Conservation (phyloP, 1,284 basidiomycete genomes). For the Athelia psychrophila region DNA sequence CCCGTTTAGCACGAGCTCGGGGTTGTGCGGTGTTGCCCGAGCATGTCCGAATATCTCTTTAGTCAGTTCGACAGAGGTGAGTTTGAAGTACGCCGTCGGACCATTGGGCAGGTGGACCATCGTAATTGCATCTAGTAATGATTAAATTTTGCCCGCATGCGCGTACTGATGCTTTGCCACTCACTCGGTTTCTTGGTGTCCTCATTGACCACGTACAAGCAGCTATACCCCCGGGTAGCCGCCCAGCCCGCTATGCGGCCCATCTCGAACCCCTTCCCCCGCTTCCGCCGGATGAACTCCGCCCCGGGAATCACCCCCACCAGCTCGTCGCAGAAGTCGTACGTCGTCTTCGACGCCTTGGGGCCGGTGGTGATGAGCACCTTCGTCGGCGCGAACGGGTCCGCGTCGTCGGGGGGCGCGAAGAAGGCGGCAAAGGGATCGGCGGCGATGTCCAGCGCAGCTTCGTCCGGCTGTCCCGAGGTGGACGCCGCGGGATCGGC, state of each 20-base stretch:
- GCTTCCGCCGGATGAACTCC: slow-evolving; percentile 88
- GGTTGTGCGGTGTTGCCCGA: slow-evolving; percentile 88
- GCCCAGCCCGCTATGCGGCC: slow-evolving; percentile 95
- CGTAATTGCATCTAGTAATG: slow-evolving; percentile 80
- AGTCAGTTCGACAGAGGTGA: slow-evolving; percentile 86
- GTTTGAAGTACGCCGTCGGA: slow-evolving; percentile 95
- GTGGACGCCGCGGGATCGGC: slow-evolving; percentile 44
- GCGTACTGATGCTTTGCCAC: slow-evolving; percentile 28
- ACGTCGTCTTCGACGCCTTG: slow-evolving; percentile 82
- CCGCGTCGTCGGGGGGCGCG: slow-evolving; percentile 43
- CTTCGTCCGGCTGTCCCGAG: slow-evolving; percentile 47
- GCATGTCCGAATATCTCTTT: slow-evolving; percentile 92
- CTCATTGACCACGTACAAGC: slow-evolving; percentile 93
- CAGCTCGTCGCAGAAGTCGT: slow-evolving; percentile 89
- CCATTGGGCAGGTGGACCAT: slow-evolving; percentile 89
- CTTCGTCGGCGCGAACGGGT: slow-evolving; percentile 73
- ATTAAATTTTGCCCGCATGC: slow-evolving; percentile 9
- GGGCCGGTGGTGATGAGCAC: slow-evolving; percentile 89
- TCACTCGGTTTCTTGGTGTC: slow-evolving; percentile 89
- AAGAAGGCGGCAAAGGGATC: slow-evolving; percentile 77
- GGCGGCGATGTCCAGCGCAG: slow-evolving; percentile 62
- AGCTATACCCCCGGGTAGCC: slow-evolving; percentile 82
- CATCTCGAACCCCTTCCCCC: slow-evolving; percentile 92
- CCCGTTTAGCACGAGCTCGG: slow-evolving; percentile 94
- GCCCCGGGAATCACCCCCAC: slow-evolving; percentile 93